Evolutionary conservation across 2,329 filamentous ascomycete species (phyloP).

Genomic region (Colletotrichum limetticola): DNA sequence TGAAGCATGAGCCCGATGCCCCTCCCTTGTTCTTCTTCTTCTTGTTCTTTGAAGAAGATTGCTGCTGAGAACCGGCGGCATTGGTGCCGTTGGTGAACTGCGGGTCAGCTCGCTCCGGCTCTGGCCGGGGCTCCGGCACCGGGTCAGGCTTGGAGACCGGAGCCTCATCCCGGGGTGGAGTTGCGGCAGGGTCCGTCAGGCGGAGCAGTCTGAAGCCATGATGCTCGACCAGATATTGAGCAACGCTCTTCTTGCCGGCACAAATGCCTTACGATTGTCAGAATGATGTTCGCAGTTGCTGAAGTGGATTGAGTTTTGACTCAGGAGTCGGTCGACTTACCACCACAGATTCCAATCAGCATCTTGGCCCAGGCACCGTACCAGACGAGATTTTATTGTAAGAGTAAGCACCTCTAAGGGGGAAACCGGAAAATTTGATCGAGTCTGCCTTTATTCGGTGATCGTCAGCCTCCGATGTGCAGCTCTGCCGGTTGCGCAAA

Average conservation of each 20-base stretch:
- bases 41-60: not conserved
- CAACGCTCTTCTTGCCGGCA: slow-evolving; percentile 90
- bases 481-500: slow-evolving; percentile 5
- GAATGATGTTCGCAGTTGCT: not conserved
- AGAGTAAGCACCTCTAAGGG: too few species aligned
- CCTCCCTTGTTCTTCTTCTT: slow-evolving; percentile 11
- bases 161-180: slow-evolving; percentile 11
- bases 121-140: not conserved
- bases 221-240: slow-evolving; percentile 85
- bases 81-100: not conserved
- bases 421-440: too few species aligned
- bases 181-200: slow-evolving; percentile 51
- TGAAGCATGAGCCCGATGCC: not conserved
- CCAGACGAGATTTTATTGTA: not conserved
- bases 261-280: slow-evolving; percentile 76
- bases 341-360: slow-evolving; percentile 82
- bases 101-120: slow-evolving; percentile 1
- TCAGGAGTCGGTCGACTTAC: slow-evolving; percentile 52
- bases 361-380: slow-evolving; percentile 54
- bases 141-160: not conserved
- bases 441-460: not conserved
- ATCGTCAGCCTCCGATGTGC: not conserved
- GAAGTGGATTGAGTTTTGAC: slow-evolving; percentile 34
- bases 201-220: slow-evolving; percentile 83
- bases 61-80: not conserved